A percentile compares a stretch with the other conserved stretches of the same genome.
Conservation (phyloP, 441 rosid genomes). For the Omphalea diandra region DNA sequence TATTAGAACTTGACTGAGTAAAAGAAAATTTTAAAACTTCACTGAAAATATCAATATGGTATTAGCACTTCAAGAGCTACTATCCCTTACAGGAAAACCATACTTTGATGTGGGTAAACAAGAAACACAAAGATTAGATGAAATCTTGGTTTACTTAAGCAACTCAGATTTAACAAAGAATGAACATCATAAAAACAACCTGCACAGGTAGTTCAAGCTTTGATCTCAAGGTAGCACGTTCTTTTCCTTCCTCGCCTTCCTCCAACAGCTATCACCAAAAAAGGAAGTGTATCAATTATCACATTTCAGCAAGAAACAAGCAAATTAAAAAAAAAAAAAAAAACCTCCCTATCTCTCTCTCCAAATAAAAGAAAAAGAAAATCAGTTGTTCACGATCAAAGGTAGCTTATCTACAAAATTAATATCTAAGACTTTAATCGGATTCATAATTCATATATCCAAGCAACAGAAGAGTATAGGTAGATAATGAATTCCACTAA, state of each 20-base stretch:
- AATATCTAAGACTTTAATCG: not conserved
- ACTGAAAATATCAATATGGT: not conserved
- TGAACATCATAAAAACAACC: constrained; percentile 53
- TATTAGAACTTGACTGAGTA: not conserved
- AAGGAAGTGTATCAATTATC: constrained; percentile 17
- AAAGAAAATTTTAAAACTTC: not conserved
- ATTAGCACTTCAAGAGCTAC: not conserved
- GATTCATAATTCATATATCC: not conserved
- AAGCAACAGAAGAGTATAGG: not conserved
- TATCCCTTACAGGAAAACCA: not conserved
- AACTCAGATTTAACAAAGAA: constrained; percentile 4
- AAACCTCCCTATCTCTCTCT: too few relatives aligned
- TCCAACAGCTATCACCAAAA: constrained; percentile 66
- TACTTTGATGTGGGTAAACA: not conserved
- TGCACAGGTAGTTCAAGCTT: constrained; percentile 99
- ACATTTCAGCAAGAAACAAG: not conserved
- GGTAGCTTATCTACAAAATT: not conserved
- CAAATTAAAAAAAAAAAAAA: not conserved
- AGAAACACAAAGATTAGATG: not conserved
- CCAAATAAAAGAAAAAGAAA: not conserved
- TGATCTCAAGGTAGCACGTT: constrained; percentile 72
- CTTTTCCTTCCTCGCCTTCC: constrained; percentile 91
- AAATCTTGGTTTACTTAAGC: not conserved
- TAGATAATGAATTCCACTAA: not conserved
- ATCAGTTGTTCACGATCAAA: not conserved